Evolutionary conservation across 805 yeast species (phyloP).

Genomic region (Torulaspora franciscae): DNA sequence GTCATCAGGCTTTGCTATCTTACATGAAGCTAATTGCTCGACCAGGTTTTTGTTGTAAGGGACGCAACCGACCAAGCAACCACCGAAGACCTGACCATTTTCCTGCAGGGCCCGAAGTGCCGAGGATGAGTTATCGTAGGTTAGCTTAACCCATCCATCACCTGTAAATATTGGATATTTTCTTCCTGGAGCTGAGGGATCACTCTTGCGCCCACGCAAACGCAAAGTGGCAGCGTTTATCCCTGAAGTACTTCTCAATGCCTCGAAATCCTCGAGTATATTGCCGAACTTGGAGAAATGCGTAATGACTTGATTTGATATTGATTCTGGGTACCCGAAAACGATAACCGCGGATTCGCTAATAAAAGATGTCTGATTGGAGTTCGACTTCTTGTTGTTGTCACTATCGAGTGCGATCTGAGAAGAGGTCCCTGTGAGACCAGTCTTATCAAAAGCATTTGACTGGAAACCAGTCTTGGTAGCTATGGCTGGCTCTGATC

Average conservation of each 20-base stretch:
- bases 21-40: constrained; percentile 49
- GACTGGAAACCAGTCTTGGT: constrained; percentile 7
- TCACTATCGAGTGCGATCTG: constrained; percentile 3
- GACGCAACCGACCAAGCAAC: constrained; percentile 58
- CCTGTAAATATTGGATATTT: constrained; percentile 75
- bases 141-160: constrained; percentile 83
- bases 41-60: constrained; percentile 60
- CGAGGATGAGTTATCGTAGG: constrained; percentile 68
- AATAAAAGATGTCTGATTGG: constrained; percentile 3
- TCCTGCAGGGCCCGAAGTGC: constrained; percentile 83
- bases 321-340: constrained; percentile 81
- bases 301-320: constrained; percentile 59
- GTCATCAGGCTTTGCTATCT: constrained; percentile 31
- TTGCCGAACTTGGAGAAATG: constrained; percentile 77
- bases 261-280: constrained; percentile 69
- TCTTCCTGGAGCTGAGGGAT: constrained; percentile 17
- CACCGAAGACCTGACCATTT: constrained; percentile 68
- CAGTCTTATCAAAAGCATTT: constrained; percentile 21
- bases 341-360: constrained; percentile 68
- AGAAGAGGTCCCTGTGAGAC: not conserved
- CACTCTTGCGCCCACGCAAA: constrained; percentile 16
- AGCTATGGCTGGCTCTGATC: constrained; percentile 2
- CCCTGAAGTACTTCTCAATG: constrained; percentile 35
- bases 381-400: constrained; percentile 3
- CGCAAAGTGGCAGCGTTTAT: constrained; percentile 29